phyloP scores from a whole-genome alignment of 179 eudicot genomes.

The Actinidia chinensis region DNA sequence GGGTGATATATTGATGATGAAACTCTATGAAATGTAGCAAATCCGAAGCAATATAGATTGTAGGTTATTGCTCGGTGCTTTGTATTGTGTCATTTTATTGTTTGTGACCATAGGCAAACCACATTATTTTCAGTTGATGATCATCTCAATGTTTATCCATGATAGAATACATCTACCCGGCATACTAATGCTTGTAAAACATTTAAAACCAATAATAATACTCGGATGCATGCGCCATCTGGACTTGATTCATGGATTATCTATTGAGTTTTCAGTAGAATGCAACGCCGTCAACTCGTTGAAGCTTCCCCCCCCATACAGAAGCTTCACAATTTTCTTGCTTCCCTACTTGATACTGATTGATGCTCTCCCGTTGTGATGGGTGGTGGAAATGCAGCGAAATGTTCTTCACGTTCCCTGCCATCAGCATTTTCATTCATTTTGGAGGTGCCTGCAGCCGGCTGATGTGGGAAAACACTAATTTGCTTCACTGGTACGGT shows the following conservation, averaged over 20 bases:
- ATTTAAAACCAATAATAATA: too few relatives aligned
- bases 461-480: conserved; percentile 95
- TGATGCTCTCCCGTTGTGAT: conserved; percentile 97
- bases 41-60: conserved; percentile 2
- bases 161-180: neutral
- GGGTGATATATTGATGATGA: neutral
- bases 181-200: neutral
- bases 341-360: conserved; percentile 85
- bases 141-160: neutral
- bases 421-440: conserved; percentile 95
- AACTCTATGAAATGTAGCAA: neutral
- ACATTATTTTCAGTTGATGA: neutral
- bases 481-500: conserved; percentile 97
- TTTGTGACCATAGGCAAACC: neutral
- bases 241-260: conserved; percentile 86
- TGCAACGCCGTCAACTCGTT: conserved; percentile 98
- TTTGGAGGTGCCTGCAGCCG: conserved; percentile 83
- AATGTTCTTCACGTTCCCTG: conserved; percentile 92
- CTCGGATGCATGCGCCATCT: too few relatives aligned
- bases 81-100: neutral
- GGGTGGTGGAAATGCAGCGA: conserved; percentile 99
- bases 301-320: conserved; percentile 94
- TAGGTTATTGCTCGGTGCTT: neutral
- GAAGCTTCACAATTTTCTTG: conserved; percentile 98
- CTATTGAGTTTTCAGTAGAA: conserved; percentile 87